Evolutionary conservation across 768 basidiomycete genomes (phyloP).

Genomic region (Hericium alpestre): DNA sequence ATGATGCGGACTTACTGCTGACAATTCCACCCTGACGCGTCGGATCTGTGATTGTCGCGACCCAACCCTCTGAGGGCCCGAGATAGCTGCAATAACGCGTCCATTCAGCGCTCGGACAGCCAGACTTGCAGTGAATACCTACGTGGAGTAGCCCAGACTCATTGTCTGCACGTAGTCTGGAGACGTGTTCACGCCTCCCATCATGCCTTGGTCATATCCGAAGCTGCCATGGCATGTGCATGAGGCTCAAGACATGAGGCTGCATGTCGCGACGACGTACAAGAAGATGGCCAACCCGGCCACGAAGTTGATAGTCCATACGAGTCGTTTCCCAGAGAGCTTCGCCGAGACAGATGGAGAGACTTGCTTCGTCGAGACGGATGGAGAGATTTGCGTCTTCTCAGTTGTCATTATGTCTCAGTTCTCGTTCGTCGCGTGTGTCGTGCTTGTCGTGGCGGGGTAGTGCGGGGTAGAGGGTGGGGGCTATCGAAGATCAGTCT

Average conservation of each 20-base stretch:
- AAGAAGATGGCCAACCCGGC: constrained; percentile 25
- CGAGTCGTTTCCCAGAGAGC: not conserved
- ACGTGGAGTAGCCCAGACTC: constrained; percentile 29
- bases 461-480: no score
- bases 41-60: constrained; percentile 31
- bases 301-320: constrained; percentile 11
- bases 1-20: constrained; percentile 21
- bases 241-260: not conserved
- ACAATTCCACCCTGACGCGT: constrained; percentile 36
- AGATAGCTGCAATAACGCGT: constrained; percentile 18
- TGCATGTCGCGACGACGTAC: constrained; percentile 12
- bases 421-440: no score
- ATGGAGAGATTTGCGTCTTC: no score
- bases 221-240: constrained; percentile 22
- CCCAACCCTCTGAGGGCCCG: constrained; percentile 31
- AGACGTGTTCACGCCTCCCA: constrained; percentile 37
- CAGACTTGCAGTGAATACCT: not conserved
- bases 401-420: no score
- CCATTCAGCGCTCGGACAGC: not conserved
- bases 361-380: no score
- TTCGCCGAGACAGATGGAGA: not conserved
- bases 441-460: no score
- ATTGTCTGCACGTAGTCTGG: constrained; percentile 33
- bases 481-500: no score
- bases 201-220: constrained; percentile 39